Conservation (phyloP, 495 filamentous ascomycete species). For the Penicillium robsamsonii region DNA sequence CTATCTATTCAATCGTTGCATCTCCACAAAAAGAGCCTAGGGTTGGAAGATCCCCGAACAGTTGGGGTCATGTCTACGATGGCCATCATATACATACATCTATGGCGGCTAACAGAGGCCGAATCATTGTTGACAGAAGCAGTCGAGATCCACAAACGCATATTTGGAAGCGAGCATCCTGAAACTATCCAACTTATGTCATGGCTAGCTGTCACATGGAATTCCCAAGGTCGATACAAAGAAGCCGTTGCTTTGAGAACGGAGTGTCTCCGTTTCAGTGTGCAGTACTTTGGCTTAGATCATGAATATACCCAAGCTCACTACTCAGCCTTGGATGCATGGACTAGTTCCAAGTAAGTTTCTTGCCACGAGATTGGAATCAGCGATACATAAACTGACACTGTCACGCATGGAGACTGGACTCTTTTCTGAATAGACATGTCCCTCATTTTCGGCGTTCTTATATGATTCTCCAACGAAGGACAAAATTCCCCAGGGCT, state of each 20-base stretch:
- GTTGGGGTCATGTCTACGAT: constrained; percentile 3
- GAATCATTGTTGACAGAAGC: background rate
- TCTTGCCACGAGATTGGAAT: background rate
- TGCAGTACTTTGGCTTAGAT: background rate
- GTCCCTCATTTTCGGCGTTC: background rate
- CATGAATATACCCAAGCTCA: background rate
- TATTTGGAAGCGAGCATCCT: constrained; percentile 11
- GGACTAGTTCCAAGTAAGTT: constrained; percentile 3
- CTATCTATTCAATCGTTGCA: constrained; percentile 4
- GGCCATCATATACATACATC: background rate
- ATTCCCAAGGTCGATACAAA: background rate
- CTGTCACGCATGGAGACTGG: background rate
- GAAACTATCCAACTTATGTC: background rate
- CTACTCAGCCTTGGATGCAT: background rate
- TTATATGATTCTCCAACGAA: background rate
- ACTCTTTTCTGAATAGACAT: background rate
- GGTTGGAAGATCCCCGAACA: constrained; percentile 12
- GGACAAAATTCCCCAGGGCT: no score
- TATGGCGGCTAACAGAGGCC: constrained; percentile 13
- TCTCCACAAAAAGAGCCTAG: constrained; percentile 4
- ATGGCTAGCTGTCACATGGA: background rate
- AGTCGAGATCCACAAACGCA: background rate
- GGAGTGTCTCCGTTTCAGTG: background rate
- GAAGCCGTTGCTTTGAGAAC: background rate
- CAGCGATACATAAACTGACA: background rate